Evolutionary conservation across 495 filamentous ascomycete genomes (phyloP).

Genomic region (Tuber calosporum): DNA sequence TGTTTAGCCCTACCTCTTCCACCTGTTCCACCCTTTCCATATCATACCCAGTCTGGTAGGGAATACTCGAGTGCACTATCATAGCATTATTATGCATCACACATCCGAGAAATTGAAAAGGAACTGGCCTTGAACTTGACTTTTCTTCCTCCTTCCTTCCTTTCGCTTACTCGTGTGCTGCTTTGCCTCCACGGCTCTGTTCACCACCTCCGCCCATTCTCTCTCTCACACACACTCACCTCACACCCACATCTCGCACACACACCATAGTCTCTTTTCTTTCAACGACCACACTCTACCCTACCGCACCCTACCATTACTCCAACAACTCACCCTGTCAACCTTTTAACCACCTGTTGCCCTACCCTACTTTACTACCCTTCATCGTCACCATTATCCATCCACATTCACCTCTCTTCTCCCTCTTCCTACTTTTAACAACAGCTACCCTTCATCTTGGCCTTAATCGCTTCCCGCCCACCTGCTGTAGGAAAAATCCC

Average conservation of each 20-base stretch:
- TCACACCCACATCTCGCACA: slow-evolving; percentile 17
- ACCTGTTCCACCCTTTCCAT: too few species aligned
- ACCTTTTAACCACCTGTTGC: background rate
- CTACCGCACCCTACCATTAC: background rate
- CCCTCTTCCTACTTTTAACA: background rate
- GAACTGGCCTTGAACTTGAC: background rate
- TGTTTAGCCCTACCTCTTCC: too few species aligned
- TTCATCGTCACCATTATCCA: background rate
- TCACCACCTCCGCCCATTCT: slow-evolving; percentile 12
- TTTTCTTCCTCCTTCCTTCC: background rate
- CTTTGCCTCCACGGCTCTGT: slow-evolving; percentile 20
- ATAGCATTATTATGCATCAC: background rate
- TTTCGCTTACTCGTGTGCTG: slow-evolving; percentile 7
- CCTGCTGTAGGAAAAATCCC: background rate
- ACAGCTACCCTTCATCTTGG: background rate
- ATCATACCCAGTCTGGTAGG: too few species aligned
- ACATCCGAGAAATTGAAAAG: background rate
- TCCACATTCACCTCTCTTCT: background rate
- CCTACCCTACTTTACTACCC: background rate
- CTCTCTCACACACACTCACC: slow-evolving; percentile 13
- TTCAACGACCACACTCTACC: background rate
- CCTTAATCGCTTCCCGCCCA: background rate
- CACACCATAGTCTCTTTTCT: slow-evolving; percentile 11
- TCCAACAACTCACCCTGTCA: background rate
- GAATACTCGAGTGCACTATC: too few species aligned